Conservation (phyloP, 225 moss, liverwort and hornwort genomes). For the Ulota crispa region DNA sequence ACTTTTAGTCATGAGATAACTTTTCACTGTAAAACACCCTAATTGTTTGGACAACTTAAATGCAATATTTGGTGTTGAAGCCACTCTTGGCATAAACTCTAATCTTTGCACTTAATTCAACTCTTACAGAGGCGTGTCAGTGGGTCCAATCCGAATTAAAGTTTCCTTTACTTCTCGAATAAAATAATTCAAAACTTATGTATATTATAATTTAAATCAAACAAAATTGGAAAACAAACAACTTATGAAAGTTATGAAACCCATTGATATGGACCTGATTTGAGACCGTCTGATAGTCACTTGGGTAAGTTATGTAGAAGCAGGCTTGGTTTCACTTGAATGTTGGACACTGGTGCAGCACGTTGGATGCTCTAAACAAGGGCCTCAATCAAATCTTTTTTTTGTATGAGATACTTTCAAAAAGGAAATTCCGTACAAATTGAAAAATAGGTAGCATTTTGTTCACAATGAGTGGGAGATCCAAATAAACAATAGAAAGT, state of each 20-base stretch:
- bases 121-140: background rate
- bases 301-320: background rate
- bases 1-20: too few relatives aligned
- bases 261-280: slow-evolving; percentile 1
- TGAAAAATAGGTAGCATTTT: too few relatives aligned
- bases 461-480: too few relatives aligned
- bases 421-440: too few relatives aligned
- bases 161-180: background rate
- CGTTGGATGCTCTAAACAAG: slow-evolving; percentile 9
- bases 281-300: background rate
- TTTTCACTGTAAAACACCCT: too few relatives aligned
- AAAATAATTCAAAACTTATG: too few relatives aligned
- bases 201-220: background rate
- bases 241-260: too few relatives aligned
- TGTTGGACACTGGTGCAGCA: slow-evolving; percentile 24
- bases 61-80: too few relatives aligned
- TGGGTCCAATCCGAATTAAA: background rate
- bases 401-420: too few relatives aligned
- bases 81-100: background rate
- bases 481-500: too few relatives aligned
- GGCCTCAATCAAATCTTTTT: too few relatives aligned
- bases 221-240: background rate
- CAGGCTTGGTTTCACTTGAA: slow-evolving; percentile 19
- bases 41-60: too few relatives aligned
- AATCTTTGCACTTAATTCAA: background rate